Evolutionary conservation across 2,329 filamentous ascomycete species (phyloP), one percentile per base, ranked within the genome.

Genomic region (Hypoxylon sp.): DNA sequence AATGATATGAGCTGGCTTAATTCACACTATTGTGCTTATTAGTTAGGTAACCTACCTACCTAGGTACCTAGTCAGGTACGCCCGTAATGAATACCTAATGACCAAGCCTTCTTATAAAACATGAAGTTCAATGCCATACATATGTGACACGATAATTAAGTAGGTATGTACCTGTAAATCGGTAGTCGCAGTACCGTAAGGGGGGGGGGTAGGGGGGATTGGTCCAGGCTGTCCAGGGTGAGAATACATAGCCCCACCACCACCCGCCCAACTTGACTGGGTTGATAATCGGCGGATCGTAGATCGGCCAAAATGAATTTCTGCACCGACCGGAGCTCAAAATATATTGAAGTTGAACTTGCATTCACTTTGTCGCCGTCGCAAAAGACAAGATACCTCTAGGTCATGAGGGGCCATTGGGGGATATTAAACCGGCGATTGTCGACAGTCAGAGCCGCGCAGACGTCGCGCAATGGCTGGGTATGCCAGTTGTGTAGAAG

Each of bases 401-500:
- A 49, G 56, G 70, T 46, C 61, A 77, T 75, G 74, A 70, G 63
- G 57, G 65, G 62, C 30, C 55, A 73, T 46, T 58, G 67, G 56
- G 57, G 65, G 34, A 59, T 60, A 14, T 65, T 73, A 17, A 60
- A 68, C 45, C 69, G 64, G 51, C 71, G 59, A 53, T 45, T 73
- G 28, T 69, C 55, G 36, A 58, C 57, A 23, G 57, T 69, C n/a
- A 65, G 65, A 50, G 53, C 52, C 11, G 25, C 30, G 19, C 23
- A 63, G 49, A 52, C 62, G 19, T 60, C 28, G 14, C 67, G 64
- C 60, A 72, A 65, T 69, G 70, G 70, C 43, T 76, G 74, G 75
- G 55, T 72, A 57, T 76, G 72, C 19, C 72, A 70, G 53, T 75
- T 74, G 49, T 76, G 75, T 58, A 65, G 67, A 64, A 57, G 60